These are phyloP conservation scores for Hanseniaspora occidentalis DNA, from an alignment of 805 yeast species.

Conservation along the genomic window DNA sequence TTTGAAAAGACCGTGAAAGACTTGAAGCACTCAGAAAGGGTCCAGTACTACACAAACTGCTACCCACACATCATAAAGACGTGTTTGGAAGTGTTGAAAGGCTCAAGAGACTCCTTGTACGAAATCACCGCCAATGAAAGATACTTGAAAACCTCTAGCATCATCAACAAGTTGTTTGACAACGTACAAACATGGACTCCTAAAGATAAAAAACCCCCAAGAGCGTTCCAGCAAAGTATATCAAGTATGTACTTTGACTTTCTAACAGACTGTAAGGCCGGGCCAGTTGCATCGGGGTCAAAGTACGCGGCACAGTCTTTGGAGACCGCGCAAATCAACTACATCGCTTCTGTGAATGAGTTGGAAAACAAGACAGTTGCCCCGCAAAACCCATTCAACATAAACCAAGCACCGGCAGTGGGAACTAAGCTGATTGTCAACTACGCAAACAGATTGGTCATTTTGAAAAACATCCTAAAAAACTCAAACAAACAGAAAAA, in stretches of 20 bases:
- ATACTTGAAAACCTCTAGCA: neutral
- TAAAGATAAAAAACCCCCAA: neutral
- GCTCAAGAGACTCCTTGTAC: neutral
- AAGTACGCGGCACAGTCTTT: slow-evolving; percentile 12
- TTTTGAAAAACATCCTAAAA: slow-evolving; percentile 17
- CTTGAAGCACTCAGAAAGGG: neutral
- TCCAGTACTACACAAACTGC: neutral
- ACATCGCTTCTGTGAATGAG: slow-evolving; percentile 6
- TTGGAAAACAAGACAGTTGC: slow-evolving; percentile 1
- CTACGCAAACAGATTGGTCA: slow-evolving; percentile 12
- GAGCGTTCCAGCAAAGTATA: neutral
- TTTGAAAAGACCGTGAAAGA: neutral
- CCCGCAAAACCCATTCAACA: slow-evolving; percentile 1
- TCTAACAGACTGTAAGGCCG: neutral
- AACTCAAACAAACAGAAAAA: slow-evolving; percentile 11
- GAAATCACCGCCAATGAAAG: neutral
- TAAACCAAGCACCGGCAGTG: slow-evolving; percentile 17
- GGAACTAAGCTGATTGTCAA: slow-evolving; percentile 12
- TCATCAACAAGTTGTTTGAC: neutral
- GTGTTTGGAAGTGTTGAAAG: neutral
- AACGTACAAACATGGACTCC: neutral
- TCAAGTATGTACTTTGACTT: neutral
- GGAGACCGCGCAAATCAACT: slow-evolving; percentile 16
- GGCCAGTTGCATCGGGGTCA: neutral
- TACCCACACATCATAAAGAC: neutral